Conservation (phyloP, 164 flowering plant species). For the Stephania yunnanensis region DNA sequence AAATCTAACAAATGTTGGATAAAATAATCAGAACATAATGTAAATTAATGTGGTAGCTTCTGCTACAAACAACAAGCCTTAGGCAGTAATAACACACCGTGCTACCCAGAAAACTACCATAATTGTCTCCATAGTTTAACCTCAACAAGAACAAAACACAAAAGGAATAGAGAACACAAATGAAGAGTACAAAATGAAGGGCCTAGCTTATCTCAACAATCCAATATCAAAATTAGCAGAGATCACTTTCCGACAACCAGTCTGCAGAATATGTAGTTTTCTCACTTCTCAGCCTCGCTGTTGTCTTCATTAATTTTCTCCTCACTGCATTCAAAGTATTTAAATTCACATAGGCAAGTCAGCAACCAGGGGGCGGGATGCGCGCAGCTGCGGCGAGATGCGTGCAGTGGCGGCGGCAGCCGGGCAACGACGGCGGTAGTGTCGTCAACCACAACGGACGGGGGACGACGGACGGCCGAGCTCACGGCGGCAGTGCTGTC, state of each 20-base stretch:
- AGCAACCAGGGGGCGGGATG: no score
- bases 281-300: constrained; percentile 11
- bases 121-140: constrained; percentile 8
- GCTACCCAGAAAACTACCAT: constrained; percentile 6
- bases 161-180: not conserved
- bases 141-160: not conserved
- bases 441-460: no score
- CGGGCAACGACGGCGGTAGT: no score
- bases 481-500: no score
- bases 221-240: constrained; percentile 3
- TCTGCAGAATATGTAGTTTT: not conserved
- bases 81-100: not conserved
- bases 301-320: constrained; percentile 2
- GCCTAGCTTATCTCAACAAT: not conserved
- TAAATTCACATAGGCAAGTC: not conserved
- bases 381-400: no score
- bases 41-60: not conserved
- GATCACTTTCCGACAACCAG: not conserved
- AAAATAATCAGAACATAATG: not conserved
- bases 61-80: constrained; percentile 6
- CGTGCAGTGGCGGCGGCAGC: no score
- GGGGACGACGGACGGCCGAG: no score
- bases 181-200: not conserved
- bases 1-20: not conserved
- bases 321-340: not conserved